Percentiles rank a stretch among this genome's conserved stretches.
These are phyloP conservation scores for Melastoma candidum DNA, from an alignment of 441 rosid species.

Conservation along the genomic window DNA sequence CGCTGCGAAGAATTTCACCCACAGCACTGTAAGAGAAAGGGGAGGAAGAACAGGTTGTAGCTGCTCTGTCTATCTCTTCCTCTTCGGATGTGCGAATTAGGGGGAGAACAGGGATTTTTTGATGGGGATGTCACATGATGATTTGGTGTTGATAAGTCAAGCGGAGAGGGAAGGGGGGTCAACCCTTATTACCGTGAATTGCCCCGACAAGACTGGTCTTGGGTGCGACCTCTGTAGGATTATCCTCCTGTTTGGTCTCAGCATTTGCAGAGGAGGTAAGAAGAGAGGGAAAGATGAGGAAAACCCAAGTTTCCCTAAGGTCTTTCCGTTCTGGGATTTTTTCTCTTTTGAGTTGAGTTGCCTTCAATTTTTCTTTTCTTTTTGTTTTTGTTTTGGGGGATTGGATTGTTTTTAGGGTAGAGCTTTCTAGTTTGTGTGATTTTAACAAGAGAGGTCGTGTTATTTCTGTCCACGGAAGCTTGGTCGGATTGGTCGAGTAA, in stretches of 20 bases:
- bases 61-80: constrained; percentile 2
- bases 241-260: constrained; percentile 48
- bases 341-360: too few species aligned
- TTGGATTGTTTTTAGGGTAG: too few species aligned
- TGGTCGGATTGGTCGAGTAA: background rate
- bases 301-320: background rate
- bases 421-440: too few species aligned
- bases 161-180: constrained; percentile 33
- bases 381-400: too few species aligned
- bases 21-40: too few species aligned
- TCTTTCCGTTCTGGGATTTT: background rate
- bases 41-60: background rate
- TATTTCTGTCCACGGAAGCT: too few species aligned
- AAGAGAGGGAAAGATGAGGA: background rate
- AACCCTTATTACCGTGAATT: constrained; percentile 45
- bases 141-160: constrained; percentile 37
- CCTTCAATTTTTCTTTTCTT: too few species aligned
- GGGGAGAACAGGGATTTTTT: too few species aligned
- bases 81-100: background rate
- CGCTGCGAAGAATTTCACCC: too few species aligned
- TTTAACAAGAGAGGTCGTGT: too few species aligned
- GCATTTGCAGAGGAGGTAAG: constrained; percentile 51
- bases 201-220: constrained; percentile 64
- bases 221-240: constrained; percentile 58
- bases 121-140: constrained; percentile 47